Base-by-base conservation (phyloP, 257 asterid species). In the Cynanchum wilfordii region DNA sequence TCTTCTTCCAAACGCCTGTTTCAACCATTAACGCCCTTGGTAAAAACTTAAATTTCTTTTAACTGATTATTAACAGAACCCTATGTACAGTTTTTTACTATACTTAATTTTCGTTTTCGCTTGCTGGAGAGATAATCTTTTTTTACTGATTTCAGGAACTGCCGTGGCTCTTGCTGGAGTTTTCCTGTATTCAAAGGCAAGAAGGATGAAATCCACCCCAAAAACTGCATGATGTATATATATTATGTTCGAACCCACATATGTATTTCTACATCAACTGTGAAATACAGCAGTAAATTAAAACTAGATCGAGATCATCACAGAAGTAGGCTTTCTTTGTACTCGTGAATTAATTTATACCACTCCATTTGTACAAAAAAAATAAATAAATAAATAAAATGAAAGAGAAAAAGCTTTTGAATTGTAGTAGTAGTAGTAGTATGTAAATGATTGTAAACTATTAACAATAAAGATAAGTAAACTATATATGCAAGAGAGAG, bases 111-210 rank as follows among this genome's bases (percentile, higher is more conserved):
- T 42, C 47, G 0, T 42, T 42, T 42, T 7, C 10, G 47, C 47
- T 42, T 42, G 36, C 45, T 29, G 38, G n/a, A 17, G 47, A 73
- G 38, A 33, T 4, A 63, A 7, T 57, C 9, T 72, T 47, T 33
- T 2, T 3, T 72, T 47, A 22, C 50, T 64, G 10, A 76, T 66
- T 57, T 65, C 84, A 89, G 96, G 98, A 62, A 89, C 97, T 77
- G 90, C 79, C n/a, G 25, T 93, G 79, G 98, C 98, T 76, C 90
- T 93, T 60, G 90, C 84, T 73, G 96, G 96, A 76, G 97, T 93
- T 52, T 90, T 84, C 79, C 79, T 89, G 57, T 93, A 86, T 79
- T 85, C 96, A 19, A 87, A 82, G 76, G 93, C 92, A 29, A 93
- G 90, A 89, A 86, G 85, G 77, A 86, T 90, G 27, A 86, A 86